Base-by-base conservation (phyloP, 257 asterid genomes). In the Penstemon davidsonii region DNA sequence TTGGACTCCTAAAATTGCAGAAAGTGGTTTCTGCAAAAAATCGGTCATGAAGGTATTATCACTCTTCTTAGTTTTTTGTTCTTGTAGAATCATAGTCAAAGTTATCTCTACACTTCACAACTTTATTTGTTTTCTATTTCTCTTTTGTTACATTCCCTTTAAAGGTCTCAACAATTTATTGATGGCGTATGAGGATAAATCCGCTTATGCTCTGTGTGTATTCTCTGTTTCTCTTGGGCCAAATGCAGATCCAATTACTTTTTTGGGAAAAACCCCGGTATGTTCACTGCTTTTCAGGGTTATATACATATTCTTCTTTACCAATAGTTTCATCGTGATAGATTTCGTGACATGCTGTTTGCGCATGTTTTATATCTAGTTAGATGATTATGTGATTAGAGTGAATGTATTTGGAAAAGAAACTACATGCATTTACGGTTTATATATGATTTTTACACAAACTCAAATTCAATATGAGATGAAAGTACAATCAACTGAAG, bases 21-120 rank as follows among this genome's bases (percentile, higher is more conserved):
- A 83, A 93, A 93, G 86, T 90, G 99, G 99, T 93, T 93, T 83
- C 80, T 93, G 76, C 83, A 88, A 81, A 93, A 90, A 91, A 74
- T 80, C 58, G 97, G 96, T 57, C 99, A 93, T 73, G 88, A 88
- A 85, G 99, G 98, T 92, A 81, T 66, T 15, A 11, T 33, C 39
- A 5, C 47, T 59, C 18, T n/a, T 56, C 43, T 33, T 54, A 15
- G 44, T 33, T 62, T 56, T 25, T 46, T 56, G 59, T 64, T 53
- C 57, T 47, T 58, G 25, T 61, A 51, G 43, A 58, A 18, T 70
- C 55, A 36, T 52, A 68, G 61, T 42, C 61, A 44, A 15, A 54
- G 55, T 13, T 15, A 40, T 38, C 25, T 52, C 8, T 58, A 49
- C 39, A 44, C 43, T 41, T 68, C 69, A 3, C 69, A 3, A 45